Percentiles rank a stretch among this genome's conserved stretches.
Evolutionary conservation across 192 early-diverging fungal genomes (phyloP).

Genomic region (Linnemannia exigua): DNA sequence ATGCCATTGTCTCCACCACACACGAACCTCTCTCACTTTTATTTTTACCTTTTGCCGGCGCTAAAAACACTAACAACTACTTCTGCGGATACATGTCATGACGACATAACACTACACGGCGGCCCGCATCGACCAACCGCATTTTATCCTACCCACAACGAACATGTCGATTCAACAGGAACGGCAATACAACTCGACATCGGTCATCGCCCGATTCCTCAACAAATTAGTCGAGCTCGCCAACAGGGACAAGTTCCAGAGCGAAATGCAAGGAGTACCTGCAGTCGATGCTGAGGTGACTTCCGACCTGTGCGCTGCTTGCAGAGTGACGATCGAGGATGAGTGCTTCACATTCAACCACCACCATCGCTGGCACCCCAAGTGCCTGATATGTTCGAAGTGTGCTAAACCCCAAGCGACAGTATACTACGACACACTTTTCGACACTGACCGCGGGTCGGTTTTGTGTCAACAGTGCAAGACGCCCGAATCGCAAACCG

Average conservation of each 20-base stretch:
- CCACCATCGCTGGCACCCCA: constrained; percentile 84
- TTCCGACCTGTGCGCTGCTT: constrained; percentile 86
- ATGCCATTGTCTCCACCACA: neutral
- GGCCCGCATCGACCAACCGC: neutral
- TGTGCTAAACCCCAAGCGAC: constrained; percentile 64
- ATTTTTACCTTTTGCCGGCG: neutral
- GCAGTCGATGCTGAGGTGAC: constrained; percentile 72
- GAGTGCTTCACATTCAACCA: constrained; percentile 82
- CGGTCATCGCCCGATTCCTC: constrained; percentile 77
- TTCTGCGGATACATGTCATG: neutral
- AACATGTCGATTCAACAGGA: constrained; percentile 64
- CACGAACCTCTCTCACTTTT: neutral
- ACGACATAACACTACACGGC: neutral
- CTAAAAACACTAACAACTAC: neutral
- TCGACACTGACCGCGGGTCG: constrained; percentile 57
- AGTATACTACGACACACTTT: constrained; percentile 67
- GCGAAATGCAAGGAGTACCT: constrained; percentile 47
- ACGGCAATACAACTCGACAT: constrained; percentile 63
- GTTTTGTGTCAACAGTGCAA: constrained; percentile 70
- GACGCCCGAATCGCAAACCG: constrained; percentile 56
- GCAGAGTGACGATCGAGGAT: constrained; percentile 87
- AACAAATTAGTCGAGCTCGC: constrained; percentile 82
- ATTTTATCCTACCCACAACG: neutral
- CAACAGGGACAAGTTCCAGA: constrained; percentile 58
- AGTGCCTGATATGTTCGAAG: constrained; percentile 85